Evolutionary conservation across 2,329 filamentous ascomycete genomes (phyloP).

Genomic region (Allantophomopsis cytisporea): DNA sequence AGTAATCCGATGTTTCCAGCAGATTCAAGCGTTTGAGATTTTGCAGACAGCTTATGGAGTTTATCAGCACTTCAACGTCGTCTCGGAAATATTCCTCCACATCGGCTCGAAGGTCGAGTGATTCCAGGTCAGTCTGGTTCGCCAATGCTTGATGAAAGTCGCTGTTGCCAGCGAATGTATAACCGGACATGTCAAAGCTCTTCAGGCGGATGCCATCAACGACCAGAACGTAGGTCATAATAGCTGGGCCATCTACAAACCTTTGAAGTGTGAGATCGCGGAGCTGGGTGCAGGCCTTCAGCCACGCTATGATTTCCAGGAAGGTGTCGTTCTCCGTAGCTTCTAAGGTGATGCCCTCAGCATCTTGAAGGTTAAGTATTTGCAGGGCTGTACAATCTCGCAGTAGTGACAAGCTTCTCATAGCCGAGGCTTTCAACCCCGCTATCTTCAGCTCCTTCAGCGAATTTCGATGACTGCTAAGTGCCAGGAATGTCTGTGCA

Average conservation of each 20-base stretch:
- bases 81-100: slow-evolving; percentile 29
- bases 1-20: slow-evolving; percentile 33
- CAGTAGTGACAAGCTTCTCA: slow-evolving; percentile 32
- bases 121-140: slow-evolving; percentile 31
- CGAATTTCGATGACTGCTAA: slow-evolving; percentile 37
- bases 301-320: slow-evolving; percentile 35
- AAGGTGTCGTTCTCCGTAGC: slow-evolving; percentile 36
- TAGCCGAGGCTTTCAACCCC: slow-evolving; percentile 30
- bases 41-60: slow-evolving; percentile 34
- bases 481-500: slow-evolving; percentile 34
- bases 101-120: slow-evolving; percentile 30
- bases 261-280: slow-evolving; percentile 32
- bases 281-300: slow-evolving; percentile 36
- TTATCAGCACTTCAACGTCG: slow-evolving; percentile 31
- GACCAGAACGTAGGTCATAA: slow-evolving; percentile 33
- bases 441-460: slow-evolving; percentile 37
- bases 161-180: slow-evolving; percentile 30
- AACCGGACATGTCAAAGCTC: slow-evolving; percentile 32
- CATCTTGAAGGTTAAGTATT: slow-evolving; percentile 32
- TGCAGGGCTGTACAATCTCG: slow-evolving; percentile 33
- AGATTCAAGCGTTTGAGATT: slow-evolving; percentile 39
- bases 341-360: slow-evolving; percentile 30
- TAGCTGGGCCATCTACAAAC: slow-evolving; percentile 35
- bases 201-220: slow-evolving; percentile 30
- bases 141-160: slow-evolving; percentile 37